Evolutionary conservation across 148 eudicot species (phyloP), one percentile per base, ranked within the genome.

Genomic region (Silene latifolia): DNA sequence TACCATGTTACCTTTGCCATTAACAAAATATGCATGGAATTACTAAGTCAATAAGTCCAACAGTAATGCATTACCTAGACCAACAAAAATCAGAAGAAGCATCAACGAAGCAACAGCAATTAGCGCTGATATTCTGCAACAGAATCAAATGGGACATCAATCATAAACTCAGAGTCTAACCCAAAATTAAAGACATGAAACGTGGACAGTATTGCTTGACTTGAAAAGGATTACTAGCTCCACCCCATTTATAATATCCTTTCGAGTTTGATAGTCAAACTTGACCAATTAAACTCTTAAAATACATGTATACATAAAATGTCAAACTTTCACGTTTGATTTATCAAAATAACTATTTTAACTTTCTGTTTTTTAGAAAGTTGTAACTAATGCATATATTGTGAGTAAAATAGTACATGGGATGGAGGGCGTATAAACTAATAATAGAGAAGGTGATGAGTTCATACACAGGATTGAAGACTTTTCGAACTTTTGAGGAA

Each of bases 51-150:
- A 62, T 27, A 8, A 18, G 53, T 39, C 19, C 60, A 21, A 27
- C 32, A 72, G 20, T 10, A 65, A 74, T 74, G 81, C 97, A 65
- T 88, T 70, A 95, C 97, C 78, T 47, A 92, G 87, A 76, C 98
- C 99, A 74, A 92, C 74, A 79, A 95, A 71, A 46, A 91, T 86
- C 59, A 92, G 67, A 19, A 90, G 74, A 76, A 95, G 94, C 94
- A 90, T 89, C 73, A 93, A 85, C 2, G 76, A 83, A 69, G 97
- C 94, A 58, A 95, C 90, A 42, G 81, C 78, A 79, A 90, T 87
- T 53, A 95, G 76, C 8, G 86, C 74, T n/a, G 84, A 86, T 81
- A 86, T 79, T 89, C 99, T 92, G 84, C 80, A 84, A 78, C 25
- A 66, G 19, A 29, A 13, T 4, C 44, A 67, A 67, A 19, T 42